phyloP scores from a whole-genome alignment of 805 yeast genomes.

The Ogataea henricii region DNA sequence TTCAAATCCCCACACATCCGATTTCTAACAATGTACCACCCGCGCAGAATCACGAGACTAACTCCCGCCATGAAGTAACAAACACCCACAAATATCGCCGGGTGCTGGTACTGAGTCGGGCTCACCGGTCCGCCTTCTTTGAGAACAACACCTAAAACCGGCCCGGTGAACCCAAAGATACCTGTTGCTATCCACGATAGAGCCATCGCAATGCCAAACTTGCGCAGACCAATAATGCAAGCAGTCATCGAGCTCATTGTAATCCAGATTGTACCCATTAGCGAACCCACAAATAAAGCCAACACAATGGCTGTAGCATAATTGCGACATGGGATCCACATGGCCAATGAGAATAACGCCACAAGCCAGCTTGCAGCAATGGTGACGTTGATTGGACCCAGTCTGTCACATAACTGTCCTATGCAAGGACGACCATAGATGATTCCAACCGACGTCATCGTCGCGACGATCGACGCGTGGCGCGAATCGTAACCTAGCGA shows the following conservation, averaged over 20 bases:
- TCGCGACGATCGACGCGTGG: conserved; percentile 60
- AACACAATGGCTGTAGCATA: conserved; percentile 56
- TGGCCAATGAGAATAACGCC: conserved; percentile 44
- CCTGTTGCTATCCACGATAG: conserved; percentile 53
- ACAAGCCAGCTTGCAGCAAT: conserved; percentile 41
- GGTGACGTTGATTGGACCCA: conserved; percentile 54
- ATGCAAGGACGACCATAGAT: conserved; percentile 56
- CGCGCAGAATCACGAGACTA: conserved; percentile 48
- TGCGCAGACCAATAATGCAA: conserved; percentile 54
- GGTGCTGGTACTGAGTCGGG: conserved; percentile 51
- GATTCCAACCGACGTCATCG: conserved; percentile 62
- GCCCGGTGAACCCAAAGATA: conserved; percentile 53
- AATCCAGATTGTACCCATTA: conserved; percentile 66
- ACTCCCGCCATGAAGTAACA: conserved; percentile 50
- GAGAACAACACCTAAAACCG: conserved; percentile 58
- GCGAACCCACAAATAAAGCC: conserved; percentile 52
- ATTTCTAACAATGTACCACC: conserved; percentile 57
- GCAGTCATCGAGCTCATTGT: conserved; percentile 53
- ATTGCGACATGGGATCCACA: conserved; percentile 62
- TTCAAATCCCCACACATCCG: conserved; percentile 12
- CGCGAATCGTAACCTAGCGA: conserved; percentile 56
- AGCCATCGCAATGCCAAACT: conserved; percentile 52
- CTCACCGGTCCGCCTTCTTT: conserved; percentile 39
- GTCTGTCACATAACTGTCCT: conserved; percentile 51
- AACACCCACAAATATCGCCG: conserved; percentile 62